These are phyloP conservation scores for Ophiostoma populinum DNA, from an alignment of 2,329 filamentous ascomycete genomes.

Conservation along the genomic window DNA sequence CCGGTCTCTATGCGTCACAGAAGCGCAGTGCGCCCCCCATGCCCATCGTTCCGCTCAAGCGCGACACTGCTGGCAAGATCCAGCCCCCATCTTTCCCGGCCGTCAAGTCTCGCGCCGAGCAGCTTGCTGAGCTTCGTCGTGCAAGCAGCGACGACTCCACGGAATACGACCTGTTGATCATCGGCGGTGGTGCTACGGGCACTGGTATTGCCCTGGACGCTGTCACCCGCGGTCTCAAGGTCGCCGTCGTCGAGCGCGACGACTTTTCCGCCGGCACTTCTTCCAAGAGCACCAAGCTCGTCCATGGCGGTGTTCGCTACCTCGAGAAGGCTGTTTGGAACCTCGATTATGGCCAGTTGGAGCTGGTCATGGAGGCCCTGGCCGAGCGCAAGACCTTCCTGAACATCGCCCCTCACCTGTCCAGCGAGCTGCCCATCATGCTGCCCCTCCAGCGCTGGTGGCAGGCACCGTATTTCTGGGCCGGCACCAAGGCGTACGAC, in stretches of 20 bases:
- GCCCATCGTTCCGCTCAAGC: slow-evolving; percentile 7
- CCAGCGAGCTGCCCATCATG: slow-evolving; percentile 67
- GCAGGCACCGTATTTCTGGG: slow-evolving; percentile 62
- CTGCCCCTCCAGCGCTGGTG: slow-evolving; percentile 70
- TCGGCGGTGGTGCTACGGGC: slow-evolving; percentile 65
- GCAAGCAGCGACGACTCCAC: slow-evolving; percentile 16
- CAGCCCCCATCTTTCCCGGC: slow-evolving; percentile 4
- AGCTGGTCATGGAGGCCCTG: slow-evolving; percentile 65
- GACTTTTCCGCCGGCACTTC: slow-evolving; percentile 71
- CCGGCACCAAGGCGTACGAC: slow-evolving; percentile 61
- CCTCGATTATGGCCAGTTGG: slow-evolving; percentile 67
- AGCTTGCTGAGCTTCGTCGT: slow-evolving; percentile 5
- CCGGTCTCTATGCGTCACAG: not conserved
- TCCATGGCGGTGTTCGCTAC: slow-evolving; percentile 72
- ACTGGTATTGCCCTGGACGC: slow-evolving; percentile 69
- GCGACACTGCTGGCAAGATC: slow-evolving; percentile 5
- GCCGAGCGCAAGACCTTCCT: slow-evolving; percentile 72
- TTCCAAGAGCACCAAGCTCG: slow-evolving; percentile 76
- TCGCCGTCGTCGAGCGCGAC: slow-evolving; percentile 66
- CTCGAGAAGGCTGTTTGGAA: slow-evolving; percentile 78
- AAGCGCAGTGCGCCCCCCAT: not conserved
- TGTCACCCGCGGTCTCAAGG: slow-evolving; percentile 59
- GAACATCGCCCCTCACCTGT: slow-evolving; percentile 68
- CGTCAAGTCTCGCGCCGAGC: slow-evolving; percentile 5
- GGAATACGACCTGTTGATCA: slow-evolving; percentile 60